Conservation (phyloP, 352 stramenopile species). For the Pythium oligandrum region DNA sequence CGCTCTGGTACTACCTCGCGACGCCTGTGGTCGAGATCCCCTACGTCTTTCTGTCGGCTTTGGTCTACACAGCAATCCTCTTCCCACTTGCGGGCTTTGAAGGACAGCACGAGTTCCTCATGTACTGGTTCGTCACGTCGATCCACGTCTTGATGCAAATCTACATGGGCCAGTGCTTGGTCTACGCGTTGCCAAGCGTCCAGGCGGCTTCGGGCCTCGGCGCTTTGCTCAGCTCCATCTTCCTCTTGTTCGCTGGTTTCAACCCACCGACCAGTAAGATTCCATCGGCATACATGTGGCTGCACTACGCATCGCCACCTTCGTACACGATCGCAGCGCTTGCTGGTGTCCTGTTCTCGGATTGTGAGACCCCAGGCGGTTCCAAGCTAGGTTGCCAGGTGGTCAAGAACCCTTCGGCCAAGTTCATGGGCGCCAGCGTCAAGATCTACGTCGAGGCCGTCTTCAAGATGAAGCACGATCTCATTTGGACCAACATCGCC, state of each 20-base stretch:
- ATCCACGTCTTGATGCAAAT: slow-evolving; percentile 45
- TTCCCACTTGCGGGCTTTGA: slow-evolving; percentile 55
- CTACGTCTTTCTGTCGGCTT: slow-evolving; percentile 41
- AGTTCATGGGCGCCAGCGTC: slow-evolving; percentile 27
- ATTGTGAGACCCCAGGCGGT: slow-evolving; percentile 21
- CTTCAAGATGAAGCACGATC: slow-evolving; percentile 51
- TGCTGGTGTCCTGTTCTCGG: slow-evolving; percentile 25
- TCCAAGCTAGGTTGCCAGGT: slow-evolving; percentile 25
- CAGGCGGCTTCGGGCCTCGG: slow-evolving; percentile 31
- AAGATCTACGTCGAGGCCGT: slow-evolving; percentile 42
- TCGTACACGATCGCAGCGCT: slow-evolving; percentile 47
- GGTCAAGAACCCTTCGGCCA: slow-evolving; percentile 15
- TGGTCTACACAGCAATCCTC: slow-evolving; percentile 52
- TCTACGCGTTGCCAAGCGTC: slow-evolving; percentile 37
- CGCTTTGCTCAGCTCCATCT: slow-evolving; percentile 39
- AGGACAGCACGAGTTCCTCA: slow-evolving; percentile 31
- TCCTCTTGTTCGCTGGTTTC: slow-evolving; percentile 52
- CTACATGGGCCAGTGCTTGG: slow-evolving; percentile 45
- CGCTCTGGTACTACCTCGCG: slow-evolving; percentile 45
- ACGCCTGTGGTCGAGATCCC: slow-evolving; percentile 77
- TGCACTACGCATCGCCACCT: slow-evolving; percentile 44
- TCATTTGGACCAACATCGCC: slow-evolving; percentile 32
- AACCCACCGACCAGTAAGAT: slow-evolving; percentile 46
- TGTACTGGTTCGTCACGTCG: slow-evolving; percentile 48
- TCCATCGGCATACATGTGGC: slow-evolving; percentile 46